Evolutionary conservation across 2,329 filamentous ascomycete species (phyloP).

Genomic region (Mycocentrospora acerina): DNA sequence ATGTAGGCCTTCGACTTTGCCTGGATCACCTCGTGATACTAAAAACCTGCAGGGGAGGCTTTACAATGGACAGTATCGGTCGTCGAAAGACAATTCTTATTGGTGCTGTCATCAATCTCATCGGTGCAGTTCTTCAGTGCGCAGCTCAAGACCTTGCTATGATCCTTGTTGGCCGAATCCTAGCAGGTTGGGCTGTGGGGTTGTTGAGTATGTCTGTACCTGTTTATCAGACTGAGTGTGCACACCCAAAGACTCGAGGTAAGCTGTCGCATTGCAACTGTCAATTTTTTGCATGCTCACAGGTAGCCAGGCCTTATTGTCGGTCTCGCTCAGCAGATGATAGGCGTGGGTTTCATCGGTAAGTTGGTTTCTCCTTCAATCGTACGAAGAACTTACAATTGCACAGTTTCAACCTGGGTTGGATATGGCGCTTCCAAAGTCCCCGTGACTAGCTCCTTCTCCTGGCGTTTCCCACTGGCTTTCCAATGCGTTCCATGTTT

Average conservation of each 20-base stretch:
- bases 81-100: slow-evolving; percentile 61
- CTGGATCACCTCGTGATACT: background rate
- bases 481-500: slow-evolving; percentile 50
- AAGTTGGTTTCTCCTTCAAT: too few species aligned
- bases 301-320: slow-evolving; percentile 49
- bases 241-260: slow-evolving; percentile 60
- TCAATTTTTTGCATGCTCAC: background rate
- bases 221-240: slow-evolving; percentile 65
- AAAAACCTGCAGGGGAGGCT: slow-evolving; percentile 44
- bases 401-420: slow-evolving; percentile 52
- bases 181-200: slow-evolving; percentile 61
- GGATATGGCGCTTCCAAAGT: slow-evolving; percentile 48
- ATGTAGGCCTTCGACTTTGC: slow-evolving; percentile 33
- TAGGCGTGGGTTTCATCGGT: slow-evolving; percentile 57
- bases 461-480: slow-evolving; percentile 48
- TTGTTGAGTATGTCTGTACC: slow-evolving; percentile 62
- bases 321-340: slow-evolving; percentile 59
- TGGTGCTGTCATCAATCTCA: slow-evolving; percentile 57
- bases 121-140: slow-evolving; percentile 62
- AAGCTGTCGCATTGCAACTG: background rate
- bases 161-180: slow-evolving; percentile 60
- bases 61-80: slow-evolving; percentile 64
- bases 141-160: slow-evolving; percentile 58
- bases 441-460: slow-evolving; percentile 39
- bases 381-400: too few species aligned